Conservation (phyloP, 768 basidiomycete species). For the Boletus tylopilopsis region DNA sequence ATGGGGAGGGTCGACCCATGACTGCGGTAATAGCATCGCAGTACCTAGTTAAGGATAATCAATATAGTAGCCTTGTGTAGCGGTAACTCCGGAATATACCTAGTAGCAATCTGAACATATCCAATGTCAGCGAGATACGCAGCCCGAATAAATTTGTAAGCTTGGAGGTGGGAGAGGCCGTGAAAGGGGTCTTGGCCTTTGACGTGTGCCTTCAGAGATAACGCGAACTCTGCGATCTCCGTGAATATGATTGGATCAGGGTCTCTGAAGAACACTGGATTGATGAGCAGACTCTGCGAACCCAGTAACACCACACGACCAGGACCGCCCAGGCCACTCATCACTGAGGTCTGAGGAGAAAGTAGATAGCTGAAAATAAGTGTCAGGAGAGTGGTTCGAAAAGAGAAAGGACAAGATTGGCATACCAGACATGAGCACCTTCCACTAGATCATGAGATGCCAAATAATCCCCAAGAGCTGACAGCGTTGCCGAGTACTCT, state of each 20-base stretch:
- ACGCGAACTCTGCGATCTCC: slow-evolving; percentile 88
- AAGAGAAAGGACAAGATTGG: background rate
- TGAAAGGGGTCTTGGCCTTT: slow-evolving; percentile 87
- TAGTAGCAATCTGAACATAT: slow-evolving; percentile 68
- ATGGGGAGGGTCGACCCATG: slow-evolving; percentile 59
- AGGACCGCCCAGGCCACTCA: slow-evolving; percentile 68
- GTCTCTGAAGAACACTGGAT: slow-evolving; percentile 56
- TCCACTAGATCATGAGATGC: slow-evolving; percentile 65
- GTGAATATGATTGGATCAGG: slow-evolving; percentile 78
- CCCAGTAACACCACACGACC: slow-evolving; percentile 73
- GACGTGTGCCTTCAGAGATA: slow-evolving; percentile 62
- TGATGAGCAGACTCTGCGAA: slow-evolving; percentile 51
- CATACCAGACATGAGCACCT: slow-evolving; percentile 89
- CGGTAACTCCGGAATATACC: slow-evolving; percentile 40
- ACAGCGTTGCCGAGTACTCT: slow-evolving; percentile 72
- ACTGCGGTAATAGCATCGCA: slow-evolving; percentile 83
- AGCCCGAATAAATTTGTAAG: slow-evolving; percentile 82
- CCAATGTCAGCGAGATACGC: slow-evolving; percentile 76
- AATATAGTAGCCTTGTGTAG: background rate
- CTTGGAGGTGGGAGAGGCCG: slow-evolving; percentile 83
- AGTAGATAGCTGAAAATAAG: slow-evolving; percentile 66
- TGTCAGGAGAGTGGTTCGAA: slow-evolving; percentile 2
- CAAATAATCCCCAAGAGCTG: slow-evolving; percentile 84
- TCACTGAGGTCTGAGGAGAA: slow-evolving; percentile 72
- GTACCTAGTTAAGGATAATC: slow-evolving; percentile 61